Evolutionary conservation across 768 basidiomycete species (phyloP), one percentile per base, ranked within the genome.

Genomic region (Mycena metata): DNA sequence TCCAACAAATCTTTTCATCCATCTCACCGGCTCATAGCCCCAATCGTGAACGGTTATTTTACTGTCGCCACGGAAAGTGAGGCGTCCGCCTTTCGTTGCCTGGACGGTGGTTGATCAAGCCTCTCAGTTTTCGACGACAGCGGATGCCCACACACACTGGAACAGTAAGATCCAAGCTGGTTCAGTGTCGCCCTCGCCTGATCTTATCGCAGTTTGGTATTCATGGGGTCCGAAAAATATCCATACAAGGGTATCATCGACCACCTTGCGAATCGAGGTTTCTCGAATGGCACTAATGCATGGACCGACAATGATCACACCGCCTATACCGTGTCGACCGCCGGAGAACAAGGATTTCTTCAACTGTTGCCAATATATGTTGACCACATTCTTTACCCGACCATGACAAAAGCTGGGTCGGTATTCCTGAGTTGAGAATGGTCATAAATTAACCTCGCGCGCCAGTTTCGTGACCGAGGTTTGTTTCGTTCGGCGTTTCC

Each of bases 261-360:
- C 81, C 90, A 94, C 64, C 85, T 99, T 23, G 98, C 98, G 3
- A 99, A 98, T 78, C 89, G 96, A 62, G 95, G 95, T 21, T 96
- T 96, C 77, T 93, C 95, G 9, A 89, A 93, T 69, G 95, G 94
- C 39, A 95, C 92, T 11, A 98, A 98, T 78, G 97, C 97, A 1
- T 99, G 97, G 98, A 99, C 98, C 4, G 97, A 94, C 75, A 96
- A 88, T 49, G 95, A 96, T 75, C 91, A 98, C 75, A 98, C 96
- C 51, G 95, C 95, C 11, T 99, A 98, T 78, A 99, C 98, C 12
- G 91, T 97, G 62, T 92, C 93, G 5, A 99, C 97, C 11, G 98
- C 98, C 15, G 98, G 98, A 69, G 90, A 92, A 66, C 93, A 97
- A 74, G 98, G 98, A 9, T 94, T 95, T 70, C 83, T 96, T 36